Base-by-base conservation (phyloP, 331 rosid species). In the Erythrophleum ivorense region DNA sequence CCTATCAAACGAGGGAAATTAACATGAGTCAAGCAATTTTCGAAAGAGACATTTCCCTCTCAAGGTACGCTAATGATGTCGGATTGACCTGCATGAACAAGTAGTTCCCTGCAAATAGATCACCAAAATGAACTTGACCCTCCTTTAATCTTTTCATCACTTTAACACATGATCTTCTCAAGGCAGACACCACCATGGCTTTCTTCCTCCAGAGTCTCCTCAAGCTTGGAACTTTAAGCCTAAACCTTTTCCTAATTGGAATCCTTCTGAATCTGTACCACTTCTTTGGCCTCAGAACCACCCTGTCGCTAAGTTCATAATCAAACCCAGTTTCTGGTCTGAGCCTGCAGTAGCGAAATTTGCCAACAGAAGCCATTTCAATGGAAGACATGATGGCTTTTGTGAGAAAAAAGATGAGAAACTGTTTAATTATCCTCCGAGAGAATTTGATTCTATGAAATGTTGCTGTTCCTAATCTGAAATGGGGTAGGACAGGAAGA, bases 61-160 rank as follows among this genome's bases (percentile, higher is more conserved):
- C 29, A 24, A 85, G 79, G 84, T 48, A 68, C 83, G 87, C 90
- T 41, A 92, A 53, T 2, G 97, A 89, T 5, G 89, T 12, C n/a
- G 98, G 99, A 80, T 64, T 87, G 45, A 95, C 82, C 60, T 95
- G 99, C 84, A 90, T 52, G 87, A 95, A 91, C 88, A 95, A 38
- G 78, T 95, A 95, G 78, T 95, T 95, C 33, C 99, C 99, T 73
- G 97, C 97, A 79, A 95, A 95, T n/a, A 95, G 90, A 41, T 95
- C 99, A 3, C 97, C 97, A 52, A 95, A 86, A 81, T 93, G 89
- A 57, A 79, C 89, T 24, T 91, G 93, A 0, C 92, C 88, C 6
- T 93, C 97, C 78, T 85, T 91, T 3, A 95, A 86, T 45, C 98
- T 88, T 78, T 83, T 87, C 84, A 86, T 13, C 3, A 89, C 85